A percentile compares a stretch with the other conserved stretches of the same genome.
Evolutionary conservation across 2,329 filamentous ascomycete genomes (phyloP).

Genomic region (Mycogone perniciosa): DNA sequence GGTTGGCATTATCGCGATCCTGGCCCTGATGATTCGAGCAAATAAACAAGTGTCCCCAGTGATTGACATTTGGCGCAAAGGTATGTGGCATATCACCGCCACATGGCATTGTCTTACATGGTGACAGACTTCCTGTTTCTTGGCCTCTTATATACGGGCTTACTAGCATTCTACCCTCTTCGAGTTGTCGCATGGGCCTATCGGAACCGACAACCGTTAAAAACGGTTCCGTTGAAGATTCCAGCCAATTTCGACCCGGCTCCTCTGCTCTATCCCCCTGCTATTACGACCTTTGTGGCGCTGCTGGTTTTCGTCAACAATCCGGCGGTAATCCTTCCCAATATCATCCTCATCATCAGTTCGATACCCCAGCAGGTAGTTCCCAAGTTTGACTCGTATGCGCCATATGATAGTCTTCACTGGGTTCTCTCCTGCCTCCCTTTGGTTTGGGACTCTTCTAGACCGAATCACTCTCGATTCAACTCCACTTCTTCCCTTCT

Average conservation of each 20-base stretch:
- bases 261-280: constrained; percentile 77
- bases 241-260: constrained; percentile 84
- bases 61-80: constrained; percentile 41
- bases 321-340: constrained; percentile 61
- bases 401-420: constrained; percentile 61
- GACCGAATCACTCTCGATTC: constrained; percentile 31
- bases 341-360: constrained; percentile 73
- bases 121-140: constrained; percentile 38
- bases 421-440: constrained; percentile 74
- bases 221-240: constrained; percentile 42
- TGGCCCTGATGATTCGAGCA: constrained; percentile 42
- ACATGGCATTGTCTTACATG: neutral
- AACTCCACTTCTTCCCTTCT: constrained; percentile 29
- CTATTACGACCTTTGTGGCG: constrained; percentile 70
- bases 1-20: constrained; percentile 41
- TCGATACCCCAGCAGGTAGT: constrained; percentile 69
- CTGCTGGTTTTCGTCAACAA: constrained; percentile 62
- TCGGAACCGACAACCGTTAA: constrained; percentile 32
- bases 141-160: constrained; percentile 28
- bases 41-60: constrained; percentile 43
- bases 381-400: constrained; percentile 51
- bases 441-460: constrained; percentile 33
- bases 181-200: constrained; percentile 48
- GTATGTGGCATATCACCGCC: constrained; percentile 28
- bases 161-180: constrained; percentile 53